Percentiles rank a stretch among this genome's conserved stretches.
phyloP scores from a whole-genome alignment of 148 eudicot species.

The Salicornia ramosissima region DNA sequence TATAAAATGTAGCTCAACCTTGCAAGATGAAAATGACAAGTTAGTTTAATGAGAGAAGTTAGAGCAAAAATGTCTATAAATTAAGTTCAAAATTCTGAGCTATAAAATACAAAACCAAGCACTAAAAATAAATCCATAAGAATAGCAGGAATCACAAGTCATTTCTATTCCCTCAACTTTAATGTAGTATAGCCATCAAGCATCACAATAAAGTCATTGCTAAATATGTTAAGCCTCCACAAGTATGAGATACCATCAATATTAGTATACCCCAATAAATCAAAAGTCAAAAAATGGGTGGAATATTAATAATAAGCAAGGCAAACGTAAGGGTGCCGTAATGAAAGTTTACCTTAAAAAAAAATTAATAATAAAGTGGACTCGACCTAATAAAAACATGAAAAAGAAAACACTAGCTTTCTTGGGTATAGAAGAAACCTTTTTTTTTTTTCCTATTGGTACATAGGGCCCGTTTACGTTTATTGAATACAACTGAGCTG shows the following conservation, averaged over 20 bases:
- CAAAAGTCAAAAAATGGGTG: conserved; percentile 6
- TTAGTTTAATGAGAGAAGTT: not conserved
- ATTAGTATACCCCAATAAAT: not conserved
- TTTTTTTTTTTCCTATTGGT: conserved; percentile 12
- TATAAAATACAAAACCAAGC: not conserved
- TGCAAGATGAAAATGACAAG: not conserved
- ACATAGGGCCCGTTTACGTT: too few relatives aligned
- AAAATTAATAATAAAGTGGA: conserved; percentile 9
- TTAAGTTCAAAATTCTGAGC: not conserved
- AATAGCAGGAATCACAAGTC: not conserved
- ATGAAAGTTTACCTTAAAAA: conserved; percentile 3
- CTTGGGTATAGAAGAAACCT: not conserved
- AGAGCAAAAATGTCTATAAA: not conserved
- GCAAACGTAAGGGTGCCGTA: conserved; percentile 18
- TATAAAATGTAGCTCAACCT: too few relatives aligned
- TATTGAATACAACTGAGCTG: too few relatives aligned
- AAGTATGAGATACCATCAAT: conserved; percentile 2
- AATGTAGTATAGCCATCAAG: conserved; percentile 5
- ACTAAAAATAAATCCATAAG: not conserved
- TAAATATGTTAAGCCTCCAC: not conserved
- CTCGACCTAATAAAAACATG: conserved; percentile 5
- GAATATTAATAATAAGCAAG: not conserved
- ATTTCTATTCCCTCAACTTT: conserved; percentile 3
- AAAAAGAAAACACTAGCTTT: not conserved
- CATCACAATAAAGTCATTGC: conserved; percentile 4